Conservation (phyloP, 2,329 filamentous ascomycete genomes). For the Gremmenia infestans region DNA sequence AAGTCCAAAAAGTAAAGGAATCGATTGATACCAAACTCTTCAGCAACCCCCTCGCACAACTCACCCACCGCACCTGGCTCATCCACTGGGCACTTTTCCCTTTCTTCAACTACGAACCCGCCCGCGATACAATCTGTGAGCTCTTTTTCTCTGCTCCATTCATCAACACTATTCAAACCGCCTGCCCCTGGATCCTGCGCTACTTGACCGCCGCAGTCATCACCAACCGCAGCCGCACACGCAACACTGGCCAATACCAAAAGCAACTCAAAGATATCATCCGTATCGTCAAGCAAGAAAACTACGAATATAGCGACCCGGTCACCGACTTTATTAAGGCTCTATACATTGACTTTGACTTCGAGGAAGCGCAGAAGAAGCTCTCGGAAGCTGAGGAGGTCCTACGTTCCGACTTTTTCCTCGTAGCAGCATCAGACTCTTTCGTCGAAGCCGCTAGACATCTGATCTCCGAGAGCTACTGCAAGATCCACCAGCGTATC, state of each 20-base stretch:
- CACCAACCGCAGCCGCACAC: constrained; percentile 74
- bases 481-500: constrained; percentile 98
- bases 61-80: constrained; percentile 94
- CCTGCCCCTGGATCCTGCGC: constrained; percentile 91
- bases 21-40: constrained; percentile 91
- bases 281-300: constrained; percentile 91
- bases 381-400: constrained; percentile 86
- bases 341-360: constrained; percentile 92
- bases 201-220: constrained; percentile 94
- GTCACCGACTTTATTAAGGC: constrained; percentile 96
- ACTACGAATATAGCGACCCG: constrained; percentile 95
- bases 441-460: constrained; percentile 95
- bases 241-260: constrained; percentile 85
- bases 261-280: constrained; percentile 98
- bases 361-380: constrained; percentile 90
- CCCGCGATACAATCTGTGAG: constrained; percentile 86
- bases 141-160: constrained; percentile 95
- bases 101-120: constrained; percentile 94
- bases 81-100: constrained; percentile 99
- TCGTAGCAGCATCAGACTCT: constrained; percentile 73
- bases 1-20: constrained; percentile 85
- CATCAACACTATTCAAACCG: constrained; percentile 99
- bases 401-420: constrained; percentile 91
- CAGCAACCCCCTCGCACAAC: constrained; percentile 91
- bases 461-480: constrained; percentile 97